Evolutionary conservation across 306 rosid genomes (phyloP).

Genomic region (Fragaria iinumae): DNA sequence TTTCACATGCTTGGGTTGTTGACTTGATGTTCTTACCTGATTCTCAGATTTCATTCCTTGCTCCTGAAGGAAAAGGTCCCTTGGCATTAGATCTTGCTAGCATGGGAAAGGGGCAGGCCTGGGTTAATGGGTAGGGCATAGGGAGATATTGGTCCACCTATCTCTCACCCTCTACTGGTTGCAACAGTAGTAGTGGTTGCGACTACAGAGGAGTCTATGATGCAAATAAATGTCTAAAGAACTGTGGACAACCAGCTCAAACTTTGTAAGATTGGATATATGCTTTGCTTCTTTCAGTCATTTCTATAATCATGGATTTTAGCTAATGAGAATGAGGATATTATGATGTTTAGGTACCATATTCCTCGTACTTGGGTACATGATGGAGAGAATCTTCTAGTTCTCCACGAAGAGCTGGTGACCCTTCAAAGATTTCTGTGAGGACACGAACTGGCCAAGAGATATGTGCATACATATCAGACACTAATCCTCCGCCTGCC

Average conservation of each 20-base stretch:
- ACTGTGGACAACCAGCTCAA: conserved; percentile 20
- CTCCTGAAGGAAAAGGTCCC: too few species aligned
- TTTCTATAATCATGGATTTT: neutral
- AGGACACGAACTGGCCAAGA: conserved; percentile 16
- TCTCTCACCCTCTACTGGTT: conserved; percentile 13
- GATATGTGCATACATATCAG: conserved; percentile 7
- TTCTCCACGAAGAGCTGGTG: conserved; percentile 36
- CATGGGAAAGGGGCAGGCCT: conserved; percentile 19
- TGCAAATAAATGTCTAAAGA: conserved; percentile 14
- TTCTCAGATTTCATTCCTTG: too few species aligned
- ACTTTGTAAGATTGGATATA: conserved; percentile 11
- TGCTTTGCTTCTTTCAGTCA: neutral
- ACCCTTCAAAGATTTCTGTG: conserved; percentile 24
- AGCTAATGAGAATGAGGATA: neutral
- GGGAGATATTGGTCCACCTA: conserved; percentile 18
- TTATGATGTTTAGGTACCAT: conserved; percentile 28
- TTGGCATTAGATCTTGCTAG: too few species aligned
- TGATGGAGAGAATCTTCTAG: conserved; percentile 26
- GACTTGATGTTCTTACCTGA: too few species aligned
- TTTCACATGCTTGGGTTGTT: too few species aligned
- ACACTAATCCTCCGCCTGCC: conserved; percentile 16
- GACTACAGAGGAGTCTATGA: conserved; percentile 21
- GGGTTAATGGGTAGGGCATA: conserved; percentile 15
- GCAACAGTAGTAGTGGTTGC: neutral
- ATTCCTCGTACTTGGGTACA: conserved; percentile 29